Conservation (phyloP, 441 rosid genomes). For the Metrosideros polymorpha region DNA sequence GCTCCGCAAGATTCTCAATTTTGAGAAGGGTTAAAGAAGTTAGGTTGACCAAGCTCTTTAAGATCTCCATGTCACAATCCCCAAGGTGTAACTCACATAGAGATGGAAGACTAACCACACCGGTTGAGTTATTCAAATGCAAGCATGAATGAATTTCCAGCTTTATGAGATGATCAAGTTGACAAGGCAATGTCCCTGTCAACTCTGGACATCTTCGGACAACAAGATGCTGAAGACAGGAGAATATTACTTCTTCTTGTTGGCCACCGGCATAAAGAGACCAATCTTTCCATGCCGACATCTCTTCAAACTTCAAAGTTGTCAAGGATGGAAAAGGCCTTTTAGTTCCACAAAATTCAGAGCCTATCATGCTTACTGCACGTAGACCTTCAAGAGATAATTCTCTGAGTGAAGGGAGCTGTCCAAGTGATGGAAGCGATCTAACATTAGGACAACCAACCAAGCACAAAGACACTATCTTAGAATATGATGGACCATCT, state of each 20-base stretch:
- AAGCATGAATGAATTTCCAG: neutral
- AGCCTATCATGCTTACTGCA: neutral
- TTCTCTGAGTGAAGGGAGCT: neutral
- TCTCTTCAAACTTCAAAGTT: neutral
- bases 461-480: neutral
- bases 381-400: neutral
- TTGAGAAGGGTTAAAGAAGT: neutral
- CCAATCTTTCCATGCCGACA: neutral
- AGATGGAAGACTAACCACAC: neutral
- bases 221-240: neutral
- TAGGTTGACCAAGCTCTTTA: neutral
- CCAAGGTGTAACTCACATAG: neutral
- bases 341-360: neutral
- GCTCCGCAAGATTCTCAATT: neutral
- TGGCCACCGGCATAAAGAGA: neutral
- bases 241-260: neutral
- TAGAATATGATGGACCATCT: neutral
- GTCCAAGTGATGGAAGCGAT: neutral
- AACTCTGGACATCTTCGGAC: neutral
- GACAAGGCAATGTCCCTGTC: neutral
- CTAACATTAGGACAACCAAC: neutral
- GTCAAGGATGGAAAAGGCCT: neutral
- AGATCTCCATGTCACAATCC: neutral
- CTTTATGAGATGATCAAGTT: neutral
- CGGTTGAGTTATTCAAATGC: neutral